Evolutionary conservation across 257 asterid genomes (phyloP).

Genomic region (Primulina tabacum): DNA sequence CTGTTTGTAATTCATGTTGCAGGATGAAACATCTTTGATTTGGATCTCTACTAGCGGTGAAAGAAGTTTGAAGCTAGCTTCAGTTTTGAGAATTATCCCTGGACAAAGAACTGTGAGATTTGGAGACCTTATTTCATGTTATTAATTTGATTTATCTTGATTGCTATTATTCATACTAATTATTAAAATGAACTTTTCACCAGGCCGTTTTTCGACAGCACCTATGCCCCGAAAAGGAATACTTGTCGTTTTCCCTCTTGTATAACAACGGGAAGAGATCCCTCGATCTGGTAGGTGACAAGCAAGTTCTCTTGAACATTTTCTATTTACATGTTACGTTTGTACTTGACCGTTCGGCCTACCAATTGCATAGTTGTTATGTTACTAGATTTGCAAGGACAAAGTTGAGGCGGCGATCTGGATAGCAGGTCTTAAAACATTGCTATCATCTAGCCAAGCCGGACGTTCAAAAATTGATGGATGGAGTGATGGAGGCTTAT

Average conservation of each 20-base stretch:
- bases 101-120: constrained; percentile 94
- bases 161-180: constrained; percentile 17
- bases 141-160: constrained; percentile 16
- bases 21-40: constrained; percentile 75
- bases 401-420: constrained; percentile 92
- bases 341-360: constrained; percentile 15
- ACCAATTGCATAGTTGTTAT: constrained; percentile 5
- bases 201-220: constrained; percentile 93
- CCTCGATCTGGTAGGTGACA: constrained; percentile 82
- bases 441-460: constrained; percentile 73
- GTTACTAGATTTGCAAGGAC: constrained; percentile 78
- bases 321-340: constrained; percentile 7
- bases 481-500: constrained; percentile 83
- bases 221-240: constrained; percentile 86
- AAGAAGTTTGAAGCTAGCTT: constrained; percentile 74
- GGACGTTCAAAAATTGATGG: constrained; percentile 96
- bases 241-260: constrained; percentile 86
- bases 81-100: constrained; percentile 74
- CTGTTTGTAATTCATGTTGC: constrained; percentile 23
- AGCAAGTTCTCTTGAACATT: neutral
- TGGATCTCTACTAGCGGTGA: constrained; percentile 88
- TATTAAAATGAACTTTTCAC: constrained; percentile 22
- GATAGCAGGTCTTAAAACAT: constrained; percentile 81
- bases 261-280: constrained; percentile 91
- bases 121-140: constrained; percentile 16